Base-by-base conservation (phyloP, 768 basidiomycete species). In the Collybia nuda region DNA sequence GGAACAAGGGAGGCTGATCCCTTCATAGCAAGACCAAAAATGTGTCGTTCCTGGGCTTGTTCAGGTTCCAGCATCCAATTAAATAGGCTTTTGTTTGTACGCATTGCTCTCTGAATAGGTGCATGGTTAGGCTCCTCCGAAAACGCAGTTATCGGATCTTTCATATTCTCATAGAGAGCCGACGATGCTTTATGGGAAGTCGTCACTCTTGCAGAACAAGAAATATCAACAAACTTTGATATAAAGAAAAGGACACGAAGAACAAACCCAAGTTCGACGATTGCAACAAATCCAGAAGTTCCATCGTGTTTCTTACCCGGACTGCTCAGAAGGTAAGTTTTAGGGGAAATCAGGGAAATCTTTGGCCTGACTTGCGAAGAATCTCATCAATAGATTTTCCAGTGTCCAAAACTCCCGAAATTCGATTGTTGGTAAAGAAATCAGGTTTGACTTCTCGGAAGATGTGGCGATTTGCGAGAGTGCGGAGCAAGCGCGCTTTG, bases 371-470 rank as follows among this genome's bases (percentile, higher is more conserved):
- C 70, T 58, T 52, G 5, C 55, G 48, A 6, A 62, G 35, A 3
- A 72, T 41, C 1, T 69, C 66, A 17, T 54, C 50, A 5, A 63
- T 58, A 1, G 61, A 53, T 50, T 70, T 71, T 6, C 59, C 57
- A 2, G 60, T 68, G 44, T 69, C 67, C 15, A 72, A 45, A 21
- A 63, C 40, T 7, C 59, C 60, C 1, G 67, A 68, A 36, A 74
- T 60, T 7, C 70, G 66, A 8, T 66, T 74, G 56, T 70, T 65
- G 3, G 67, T 53, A 47, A 68, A 74, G 0, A 71, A 67, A 53
- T 73, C 65, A 1, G 69, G 67, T 12, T 38, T 50, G 1, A 72
- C 55, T 58, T 76, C 74, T 7, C 60, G 60, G 48, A 69, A 76
- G 29, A 67, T 62, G 24, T 74, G 70, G 46, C 68, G 62, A 22